phyloP scores from a whole-genome alignment of 345 rosid species.

The Citrus sinensis region DVS_A1.0 CM039163.1:43987501-43988000 shows the following conservation, averaged over 20 bases:
- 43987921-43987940: conserved; percentile 20
- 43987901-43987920: conserved; percentile 30
- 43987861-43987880: conserved; percentile 19
- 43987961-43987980: conserved; percentile 34
- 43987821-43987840: conserved; percentile 26
- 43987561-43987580: conserved; percentile 46
- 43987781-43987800: conserved; percentile 23
- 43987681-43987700: conserved; percentile 20
- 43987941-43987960: conserved; percentile 24
- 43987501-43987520: conserved; percentile 36
- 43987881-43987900: conserved; percentile 26
- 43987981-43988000: conserved; percentile 46
- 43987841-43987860: conserved; percentile 38
- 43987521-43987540: conserved; percentile 25
- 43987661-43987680: conserved; percentile 26
- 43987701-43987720: conserved; percentile 10
- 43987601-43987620: conserved; percentile 47
- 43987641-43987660: conserved; percentile 31
- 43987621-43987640: conserved; percentile 32
- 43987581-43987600: conserved; percentile 28
- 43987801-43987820: conserved; percentile 20
- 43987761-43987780: conserved; percentile 36
- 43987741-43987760: conserved; percentile 35
- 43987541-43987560: conserved; percentile 29
- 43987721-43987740: conserved; percentile 39